Base-by-base conservation (phyloP, 176 grass and related monocot genomes). In the Lolium multiflorum region DNA sequence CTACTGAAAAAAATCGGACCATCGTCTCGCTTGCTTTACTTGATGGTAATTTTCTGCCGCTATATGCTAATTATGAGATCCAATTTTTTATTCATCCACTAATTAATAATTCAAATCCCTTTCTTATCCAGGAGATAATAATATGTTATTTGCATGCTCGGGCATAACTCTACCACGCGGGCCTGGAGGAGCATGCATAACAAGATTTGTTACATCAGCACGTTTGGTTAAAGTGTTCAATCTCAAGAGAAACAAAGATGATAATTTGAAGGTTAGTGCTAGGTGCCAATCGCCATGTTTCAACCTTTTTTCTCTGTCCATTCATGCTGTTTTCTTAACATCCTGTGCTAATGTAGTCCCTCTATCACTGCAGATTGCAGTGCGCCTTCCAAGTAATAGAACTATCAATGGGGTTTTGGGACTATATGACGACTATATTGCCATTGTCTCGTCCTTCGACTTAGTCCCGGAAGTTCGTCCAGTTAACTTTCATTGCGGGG, bases 171-270 rank as follows among this genome's bases (percentile, higher is more conserved):
- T n/a, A n/a, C 16, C 3, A 58, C 16, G 20, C n/a, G n/a, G 25
- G 21, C 60, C 60, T 26, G 11, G 12, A 38, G 28, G 49, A 26
- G 2, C 22, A 63, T 9, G 24, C 1, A 55, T 50, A 39, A 87
- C 77, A 80, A 87, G 65, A 25, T 72, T 81, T 87, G 77, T 87
- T 68, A 81, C 77, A 4, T 87, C 55, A 41, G 56, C 55, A 41
- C 3, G 7, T 73, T 81, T 87, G 26, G 67, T 35, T 64, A 20
- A 0, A 39, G 9, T 15, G 22, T 81, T 81, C 55, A 51, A 73
- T 3, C 0, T 17, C 9, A 22, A 62, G 9, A 81, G 85, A 74
- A 72, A 81, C 22, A 64, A 11, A 9, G 67, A 87, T 81, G 67
- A 87, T 81, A 52, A 81, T 18, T 52, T 87, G 55, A 81, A 20